These are phyloP conservation scores for Phytophthora foliorum DNA, from an alignment of 352 stramenopile genomes.

Conservation along the genomic window DNA sequence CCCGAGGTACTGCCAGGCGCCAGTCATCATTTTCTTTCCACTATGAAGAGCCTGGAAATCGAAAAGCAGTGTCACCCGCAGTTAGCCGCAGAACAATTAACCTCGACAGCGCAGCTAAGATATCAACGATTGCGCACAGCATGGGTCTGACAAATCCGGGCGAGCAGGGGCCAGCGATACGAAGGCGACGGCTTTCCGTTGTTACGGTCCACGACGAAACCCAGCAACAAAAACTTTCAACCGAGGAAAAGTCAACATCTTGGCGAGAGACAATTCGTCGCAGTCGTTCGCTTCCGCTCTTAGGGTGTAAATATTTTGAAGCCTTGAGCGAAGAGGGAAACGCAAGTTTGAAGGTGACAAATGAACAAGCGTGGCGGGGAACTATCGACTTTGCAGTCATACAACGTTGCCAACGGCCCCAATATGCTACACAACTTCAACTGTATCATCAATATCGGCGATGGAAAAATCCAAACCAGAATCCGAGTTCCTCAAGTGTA, in stretches of 20 bases:
- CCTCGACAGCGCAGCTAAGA: conserved; percentile 12
- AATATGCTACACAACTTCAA: conserved; percentile 60
- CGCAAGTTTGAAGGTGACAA: neutral
- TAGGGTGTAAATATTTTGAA: conserved; percentile 54
- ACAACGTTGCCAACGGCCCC: conserved; percentile 64
- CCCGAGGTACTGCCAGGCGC: conserved; percentile 6
- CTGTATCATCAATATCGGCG: conserved; percentile 52
- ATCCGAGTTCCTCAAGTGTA: neutral
- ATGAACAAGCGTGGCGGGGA: conserved; percentile 10
- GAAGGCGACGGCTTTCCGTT: conserved; percentile 18
- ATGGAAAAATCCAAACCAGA: conserved; percentile 37
- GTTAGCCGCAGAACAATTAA: neutral
- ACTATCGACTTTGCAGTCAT: conserved; percentile 72
- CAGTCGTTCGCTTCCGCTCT: conserved; percentile 61
- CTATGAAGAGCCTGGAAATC: neutral
- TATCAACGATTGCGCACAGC: conserved; percentile 25
- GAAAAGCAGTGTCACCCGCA: neutral
- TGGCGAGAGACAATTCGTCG: conserved; percentile 35
- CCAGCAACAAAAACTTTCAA: neutral
- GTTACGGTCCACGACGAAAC: neutral
- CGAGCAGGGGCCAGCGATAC: neutral
- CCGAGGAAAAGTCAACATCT: neutral
- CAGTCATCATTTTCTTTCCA: conserved; percentile 16
- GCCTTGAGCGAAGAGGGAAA: conserved; percentile 11
- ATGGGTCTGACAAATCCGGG: conserved; percentile 12